A percentile compares a stretch with the other conserved stretches of the same genome.
Conservation (phyloP, 495 filamentous ascomycete species). For the Penicillium psychrofluorescens region DNA sequence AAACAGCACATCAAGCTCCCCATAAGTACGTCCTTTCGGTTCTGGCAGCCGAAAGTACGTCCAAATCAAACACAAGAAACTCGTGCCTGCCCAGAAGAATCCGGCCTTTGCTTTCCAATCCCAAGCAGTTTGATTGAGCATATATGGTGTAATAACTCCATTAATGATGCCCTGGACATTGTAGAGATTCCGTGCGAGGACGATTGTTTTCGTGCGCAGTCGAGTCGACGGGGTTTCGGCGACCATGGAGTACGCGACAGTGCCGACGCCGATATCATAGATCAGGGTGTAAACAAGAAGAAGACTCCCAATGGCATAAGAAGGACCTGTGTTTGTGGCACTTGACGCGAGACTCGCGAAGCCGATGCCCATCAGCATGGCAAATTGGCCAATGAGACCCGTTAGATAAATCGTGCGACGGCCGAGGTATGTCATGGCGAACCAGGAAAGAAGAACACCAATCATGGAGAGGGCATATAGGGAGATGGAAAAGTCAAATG, state of each 20-base stretch:
- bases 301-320: constrained; percentile 57
- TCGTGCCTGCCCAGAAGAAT: constrained; percentile 66
- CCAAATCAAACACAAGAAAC: constrained; percentile 61
- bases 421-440: constrained; percentile 57
- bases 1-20: constrained; percentile 65
- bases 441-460: constrained; percentile 62
- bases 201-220: constrained; percentile 65
- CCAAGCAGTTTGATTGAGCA: constrained; percentile 65
- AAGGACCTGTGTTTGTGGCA: constrained; percentile 41
- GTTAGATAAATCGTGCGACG: constrained; percentile 61
- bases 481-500: constrained; percentile 10
- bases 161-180: constrained; percentile 38
- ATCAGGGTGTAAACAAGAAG: constrained; percentile 61
- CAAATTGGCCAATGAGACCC: constrained; percentile 53
- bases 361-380: constrained; percentile 59
- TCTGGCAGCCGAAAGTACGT: constrained; percentile 66
- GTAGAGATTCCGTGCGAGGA: constrained; percentile 58
- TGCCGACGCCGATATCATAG: constrained; percentile 66
- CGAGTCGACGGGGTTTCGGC: constrained; percentile 61
- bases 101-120: constrained; percentile 62
- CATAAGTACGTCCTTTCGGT: constrained; percentile 57
- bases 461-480: constrained; percentile 39
- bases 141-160: constrained; percentile 60
- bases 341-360: constrained; percentile 48
- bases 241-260: constrained; percentile 68